Percentiles rank a stretch among this genome's conserved stretches.
These are phyloP conservation scores for Bolboschoenus planiculmis DNA, from an alignment of 176 grass and related monocot genomes.

Conservation along the genomic window DNA sequence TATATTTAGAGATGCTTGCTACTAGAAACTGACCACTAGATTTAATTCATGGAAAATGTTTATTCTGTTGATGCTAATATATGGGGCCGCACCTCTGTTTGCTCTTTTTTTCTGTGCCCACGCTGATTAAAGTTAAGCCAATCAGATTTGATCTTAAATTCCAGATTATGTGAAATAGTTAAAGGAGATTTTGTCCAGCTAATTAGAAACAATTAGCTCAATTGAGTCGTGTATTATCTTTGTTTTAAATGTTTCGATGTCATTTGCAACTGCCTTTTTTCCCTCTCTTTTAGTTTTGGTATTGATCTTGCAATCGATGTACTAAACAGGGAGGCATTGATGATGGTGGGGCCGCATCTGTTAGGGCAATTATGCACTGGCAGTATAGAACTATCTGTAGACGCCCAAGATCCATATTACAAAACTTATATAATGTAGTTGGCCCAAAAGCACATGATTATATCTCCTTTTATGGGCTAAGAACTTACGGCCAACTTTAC, in stretches of 20 bases:
- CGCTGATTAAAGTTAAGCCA: neutral
- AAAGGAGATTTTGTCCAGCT: neutral
- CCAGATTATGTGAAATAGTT: neutral
- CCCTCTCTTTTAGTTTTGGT: neutral
- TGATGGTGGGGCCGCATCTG: conserved; percentile 91
- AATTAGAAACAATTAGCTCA: neutral
- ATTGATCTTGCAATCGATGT: neutral
- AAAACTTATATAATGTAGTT: conserved; percentile 76
- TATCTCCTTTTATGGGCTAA: conserved; percentile 93
- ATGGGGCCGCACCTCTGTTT: neutral
- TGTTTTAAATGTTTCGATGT: neutral
- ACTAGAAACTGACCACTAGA: neutral
- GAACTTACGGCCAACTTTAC: conserved; percentile 68
- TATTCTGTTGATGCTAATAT: neutral
- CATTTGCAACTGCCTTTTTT: neutral
- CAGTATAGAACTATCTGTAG: conserved; percentile 96
- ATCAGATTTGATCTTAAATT: neutral
- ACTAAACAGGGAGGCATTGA: conserved; percentile 83
- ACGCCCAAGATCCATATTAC: conserved; percentile 88
- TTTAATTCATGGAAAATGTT: neutral
- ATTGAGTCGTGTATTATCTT: neutral
- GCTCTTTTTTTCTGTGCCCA: neutral
- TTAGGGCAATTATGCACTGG: conserved; percentile 99
- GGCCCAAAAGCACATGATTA: conserved; percentile 89
- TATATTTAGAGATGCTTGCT: neutral